phyloP scores from a whole-genome alignment of 805 yeast genomes.

The Zygosaccharomyces siamensis region DNA sequence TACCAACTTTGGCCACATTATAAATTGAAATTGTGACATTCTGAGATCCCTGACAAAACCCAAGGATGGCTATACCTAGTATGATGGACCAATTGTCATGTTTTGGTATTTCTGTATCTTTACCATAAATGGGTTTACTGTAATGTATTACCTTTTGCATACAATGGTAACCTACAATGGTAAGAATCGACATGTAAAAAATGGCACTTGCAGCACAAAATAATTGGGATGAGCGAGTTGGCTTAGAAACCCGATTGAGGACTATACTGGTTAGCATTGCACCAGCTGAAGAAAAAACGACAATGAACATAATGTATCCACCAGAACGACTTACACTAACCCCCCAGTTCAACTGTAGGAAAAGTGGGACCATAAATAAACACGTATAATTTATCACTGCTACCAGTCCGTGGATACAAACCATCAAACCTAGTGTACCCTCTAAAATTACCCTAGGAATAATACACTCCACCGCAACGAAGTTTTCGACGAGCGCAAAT shows the following conservation, averaged over 20 bases:
- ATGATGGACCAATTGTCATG: slow-evolving; percentile 23
- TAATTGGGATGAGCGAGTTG: slow-evolving; percentile 22
- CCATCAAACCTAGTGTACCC: slow-evolving; percentile 39
- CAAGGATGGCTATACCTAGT: slow-evolving; percentile 32
- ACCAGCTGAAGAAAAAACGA: slow-evolving; percentile 39
- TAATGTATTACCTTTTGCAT: slow-evolving; percentile 8
- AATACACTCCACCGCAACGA: slow-evolving; percentile 37
- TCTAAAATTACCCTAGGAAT: slow-evolving; percentile 39
- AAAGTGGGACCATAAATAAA: slow-evolving; percentile 39
- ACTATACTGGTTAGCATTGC: slow-evolving; percentile 37
- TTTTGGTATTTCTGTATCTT: slow-evolving; percentile 2
- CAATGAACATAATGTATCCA: slow-evolving; percentile 39
- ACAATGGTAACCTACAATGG: slow-evolving; percentile 17
- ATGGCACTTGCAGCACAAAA: slow-evolving; percentile 19
- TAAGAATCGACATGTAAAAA: slow-evolving; percentile 13
- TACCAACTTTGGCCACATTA: slow-evolving; percentile 41
- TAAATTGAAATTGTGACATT: slow-evolving; percentile 38
- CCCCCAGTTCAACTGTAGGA: slow-evolving; percentile 40
- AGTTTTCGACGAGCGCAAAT: slow-evolving; percentile 36
- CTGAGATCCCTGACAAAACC: slow-evolving; percentile 41
- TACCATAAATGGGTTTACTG: slow-evolving; percentile 24
- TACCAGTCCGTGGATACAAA: slow-evolving; percentile 37
- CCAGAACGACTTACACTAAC: slow-evolving; percentile 38
- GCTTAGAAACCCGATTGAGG: slow-evolving; percentile 23
- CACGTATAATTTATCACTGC: slow-evolving; percentile 36